phyloP scores from a whole-genome alignment of 2,329 filamentous ascomycete genomes.

The Cladophialophora bantiana region DNA sequence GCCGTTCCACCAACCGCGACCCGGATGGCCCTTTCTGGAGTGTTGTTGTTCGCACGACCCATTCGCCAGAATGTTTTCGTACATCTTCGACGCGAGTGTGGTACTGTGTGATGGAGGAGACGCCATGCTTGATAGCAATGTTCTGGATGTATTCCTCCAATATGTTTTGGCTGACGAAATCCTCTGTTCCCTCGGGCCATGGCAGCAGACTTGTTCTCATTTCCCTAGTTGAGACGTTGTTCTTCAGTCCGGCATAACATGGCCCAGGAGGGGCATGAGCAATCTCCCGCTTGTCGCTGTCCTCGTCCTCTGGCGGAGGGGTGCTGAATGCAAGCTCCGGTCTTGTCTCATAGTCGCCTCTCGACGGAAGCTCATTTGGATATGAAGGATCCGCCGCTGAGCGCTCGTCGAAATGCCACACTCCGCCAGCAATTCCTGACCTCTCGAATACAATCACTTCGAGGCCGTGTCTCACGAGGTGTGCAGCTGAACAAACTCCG shows the following conservation, averaged over 20 bases:
- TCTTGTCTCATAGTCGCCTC: conserved; percentile 44
- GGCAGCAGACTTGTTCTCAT: conserved; percentile 57
- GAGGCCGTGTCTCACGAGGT: conserved; percentile 55
- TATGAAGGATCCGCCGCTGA: conserved; percentile 58
- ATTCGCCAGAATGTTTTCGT: conserved; percentile 56
- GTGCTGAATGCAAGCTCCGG: conserved; percentile 36
- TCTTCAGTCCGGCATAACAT: conserved; percentile 61
- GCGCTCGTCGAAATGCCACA: conserved; percentile 64
- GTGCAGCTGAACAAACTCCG: conserved; percentile 56
- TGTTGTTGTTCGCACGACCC: conserved; percentile 61
- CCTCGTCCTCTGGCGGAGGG: conserved; percentile 27
- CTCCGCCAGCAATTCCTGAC: conserved; percentile 59
- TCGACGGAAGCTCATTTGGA: conserved; percentile 49
- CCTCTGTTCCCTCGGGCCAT: conserved; percentile 67
- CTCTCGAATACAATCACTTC: conserved; percentile 64
- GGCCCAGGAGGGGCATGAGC: conserved; percentile 62
- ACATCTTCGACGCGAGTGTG: conserved; percentile 66
- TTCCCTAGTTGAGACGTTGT: conserved; percentile 61
- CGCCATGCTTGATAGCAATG: conserved; percentile 60
- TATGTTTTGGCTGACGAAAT: conserved; percentile 64
- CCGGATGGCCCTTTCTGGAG: conserved; percentile 43
- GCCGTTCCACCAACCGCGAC: conserved; percentile 23
- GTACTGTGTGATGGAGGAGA: conserved; percentile 60
- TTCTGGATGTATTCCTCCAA: conserved; percentile 68
- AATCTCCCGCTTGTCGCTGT: conserved; percentile 39